Base-by-base conservation (phyloP, 805 yeast genomes). In the Geotrichum ghanense region DNA sequence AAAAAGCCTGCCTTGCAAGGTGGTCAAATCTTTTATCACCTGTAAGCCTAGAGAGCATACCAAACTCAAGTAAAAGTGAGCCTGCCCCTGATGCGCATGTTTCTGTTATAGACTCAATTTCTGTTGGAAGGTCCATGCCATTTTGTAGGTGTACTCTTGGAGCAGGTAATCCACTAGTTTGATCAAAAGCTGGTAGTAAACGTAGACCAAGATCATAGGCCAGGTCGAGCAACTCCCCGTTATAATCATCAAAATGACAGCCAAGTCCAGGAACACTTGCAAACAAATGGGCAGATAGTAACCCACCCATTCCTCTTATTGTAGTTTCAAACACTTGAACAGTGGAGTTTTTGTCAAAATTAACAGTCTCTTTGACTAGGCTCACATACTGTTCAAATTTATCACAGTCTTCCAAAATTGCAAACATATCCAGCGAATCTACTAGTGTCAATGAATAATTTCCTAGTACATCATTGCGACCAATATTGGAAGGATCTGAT, bases 11-110 rank as follows among this genome's bases (percentile, higher is more conserved):
- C 47, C 75, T 72, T 0, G 92, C 72, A 1, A 73, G 70, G 3
- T 67, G 62, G 54, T 81, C 92, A 61, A 84, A 90, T 31, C 75
- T 69, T 1, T 75, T 69, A 58, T 89, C 90, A 3, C 83, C 81
- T 0, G 95, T 83, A 21, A 90, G 68, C 44, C 76, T 65, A 0
- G 95, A 84, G 23, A 89, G 66, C 34, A 89, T 63, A 0, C 89
- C 75, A 59, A 90, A 76, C 63, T 89, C 97, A 34, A 89, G 67
- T 50, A 87, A 72, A 2, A 95, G 84, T 1, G 89, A 78, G 0
- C 88, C 82, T 16, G 89, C 90, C 2, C 96, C 97, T 0, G 96
- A 83, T 0, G 88, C 75, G 59, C 95, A 88, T 4, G 88, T 88
- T 50, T 85, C 94, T 10, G 67, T 53, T 27, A 63, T 46, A 17